These are phyloP conservation scores for Skeletonema potamos DNA, from an alignment of 108 stramenopile genomes.

Conservation along the genomic window DNA sequence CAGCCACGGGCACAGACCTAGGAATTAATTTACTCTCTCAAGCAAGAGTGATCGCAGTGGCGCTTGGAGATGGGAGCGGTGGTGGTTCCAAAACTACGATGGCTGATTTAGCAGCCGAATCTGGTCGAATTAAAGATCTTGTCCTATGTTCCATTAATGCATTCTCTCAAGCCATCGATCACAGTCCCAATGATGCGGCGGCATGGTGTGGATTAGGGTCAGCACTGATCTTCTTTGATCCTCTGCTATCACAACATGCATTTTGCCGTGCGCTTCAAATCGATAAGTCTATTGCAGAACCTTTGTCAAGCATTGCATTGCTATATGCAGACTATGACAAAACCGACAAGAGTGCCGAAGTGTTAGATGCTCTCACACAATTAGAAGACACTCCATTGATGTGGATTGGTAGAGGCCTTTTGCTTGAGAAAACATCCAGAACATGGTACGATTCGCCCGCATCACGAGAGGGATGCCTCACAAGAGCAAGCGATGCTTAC, in stretches of 20 bases:
- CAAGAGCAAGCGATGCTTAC: conserved; percentile 68
- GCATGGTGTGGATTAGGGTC: conserved; percentile 80
- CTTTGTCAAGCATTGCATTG: conserved; percentile 69
- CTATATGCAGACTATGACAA: conserved; percentile 51
- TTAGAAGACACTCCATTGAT: conserved; percentile 77
- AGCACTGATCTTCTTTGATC: conserved; percentile 48
- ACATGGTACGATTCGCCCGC: conserved; percentile 22
- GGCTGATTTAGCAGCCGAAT: conserved; percentile 24
- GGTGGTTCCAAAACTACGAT: conserved; percentile 15
- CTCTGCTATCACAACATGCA: conserved; percentile 70
- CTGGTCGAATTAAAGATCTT: conserved; percentile 30
- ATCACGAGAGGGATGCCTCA: conserved; percentile 19
- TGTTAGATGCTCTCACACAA: conserved; percentile 65
- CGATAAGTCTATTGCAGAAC: conserved; percentile 56
- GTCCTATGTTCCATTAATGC: conserved; percentile 26
- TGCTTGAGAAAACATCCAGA: conserved; percentile 53
- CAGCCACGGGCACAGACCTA: conserved; percentile 53
- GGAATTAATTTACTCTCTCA: conserved; percentile 64
- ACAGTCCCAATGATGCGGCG: conserved; percentile 45
- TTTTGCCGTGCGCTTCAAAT: conserved; percentile 62
- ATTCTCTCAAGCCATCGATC: conserved; percentile 34
- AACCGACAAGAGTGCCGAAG: conserved; percentile 33
- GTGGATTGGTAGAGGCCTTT: conserved; percentile 77
- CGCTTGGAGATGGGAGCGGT: conserved; percentile 32
- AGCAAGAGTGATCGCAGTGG: conserved; percentile 42